Percentiles rank a stretch among this genome's conserved stretches.
These are phyloP conservation scores for Actinomucor elegans DNA, from an alignment of 371 early-diverging fungal species.

Conservation along the genomic window DNA sequence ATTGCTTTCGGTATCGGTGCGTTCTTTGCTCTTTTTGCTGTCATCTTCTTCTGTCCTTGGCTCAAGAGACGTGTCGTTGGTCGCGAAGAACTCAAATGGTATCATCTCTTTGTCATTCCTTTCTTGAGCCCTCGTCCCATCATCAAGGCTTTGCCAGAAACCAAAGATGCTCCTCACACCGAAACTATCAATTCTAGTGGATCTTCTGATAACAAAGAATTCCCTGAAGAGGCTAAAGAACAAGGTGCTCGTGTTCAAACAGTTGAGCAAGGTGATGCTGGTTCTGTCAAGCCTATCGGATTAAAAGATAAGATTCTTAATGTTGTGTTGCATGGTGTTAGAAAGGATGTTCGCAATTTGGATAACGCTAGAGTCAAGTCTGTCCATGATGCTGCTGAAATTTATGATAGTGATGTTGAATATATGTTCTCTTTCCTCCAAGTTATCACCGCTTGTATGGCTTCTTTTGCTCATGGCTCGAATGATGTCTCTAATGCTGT, in stretches of 20 bases:
- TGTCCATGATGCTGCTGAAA: constrained; percentile 62
- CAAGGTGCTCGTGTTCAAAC: neutral
- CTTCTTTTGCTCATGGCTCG: constrained; percentile 88
- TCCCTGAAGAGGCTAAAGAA: constrained; percentile 10
- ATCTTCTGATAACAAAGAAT: constrained; percentile 9
- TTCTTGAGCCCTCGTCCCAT: constrained; percentile 51
- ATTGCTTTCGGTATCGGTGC: constrained; percentile 64
- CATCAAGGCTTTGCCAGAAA: neutral
- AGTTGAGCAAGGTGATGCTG: neutral
- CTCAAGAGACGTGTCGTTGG: constrained; percentile 60
- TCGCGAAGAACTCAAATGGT: constrained; percentile 71
- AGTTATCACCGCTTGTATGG: constrained; percentile 78
- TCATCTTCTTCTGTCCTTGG: constrained; percentile 66
- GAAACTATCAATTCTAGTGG: constrained; percentile 3
- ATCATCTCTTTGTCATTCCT: constrained; percentile 64
- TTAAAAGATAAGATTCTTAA: constrained; percentile 16
- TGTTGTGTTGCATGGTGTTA: constrained; percentile 45
- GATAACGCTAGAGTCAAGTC: constrained; percentile 39
- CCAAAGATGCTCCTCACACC: neutral
- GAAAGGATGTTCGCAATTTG: constrained; percentile 59
- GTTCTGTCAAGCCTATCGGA: neutral
- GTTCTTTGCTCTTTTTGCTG: constrained; percentile 55
- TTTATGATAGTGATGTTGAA: constrained; percentile 80
- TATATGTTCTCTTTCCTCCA: constrained; percentile 84
- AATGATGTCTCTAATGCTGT: constrained; percentile 91